Percentiles rank a stretch among this genome's conserved stretches.
phyloP scores from a whole-genome alignment of 805 yeast species.

The Ogataea polymorpha region DNA sequence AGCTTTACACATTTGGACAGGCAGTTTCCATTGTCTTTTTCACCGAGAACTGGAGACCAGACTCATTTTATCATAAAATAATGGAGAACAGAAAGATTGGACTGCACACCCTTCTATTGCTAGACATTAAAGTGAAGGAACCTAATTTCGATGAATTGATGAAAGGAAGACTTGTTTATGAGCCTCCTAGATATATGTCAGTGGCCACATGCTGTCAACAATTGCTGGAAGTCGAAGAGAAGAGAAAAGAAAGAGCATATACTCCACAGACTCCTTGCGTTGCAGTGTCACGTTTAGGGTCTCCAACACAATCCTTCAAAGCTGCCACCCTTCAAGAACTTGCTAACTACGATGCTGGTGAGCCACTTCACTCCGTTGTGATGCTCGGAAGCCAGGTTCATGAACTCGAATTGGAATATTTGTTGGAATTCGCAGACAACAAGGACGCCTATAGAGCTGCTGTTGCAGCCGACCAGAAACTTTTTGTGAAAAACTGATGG shows the following conservation, averaged over 20 bases:
- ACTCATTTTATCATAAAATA: conserved; percentile 85
- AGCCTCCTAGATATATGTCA: conserved; percentile 96
- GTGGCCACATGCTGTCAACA: conserved; percentile 88
- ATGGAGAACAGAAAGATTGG: conserved; percentile 89
- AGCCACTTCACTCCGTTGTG: conserved; percentile 87
- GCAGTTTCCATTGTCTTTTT: conserved; percentile 95
- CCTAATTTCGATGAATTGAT: conserved; percentile 94
- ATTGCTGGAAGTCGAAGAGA: conserved; percentile 81
- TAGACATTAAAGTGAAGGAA: conserved; percentile 95
- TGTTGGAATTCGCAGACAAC: conserved; percentile 72
- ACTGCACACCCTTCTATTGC: conserved; percentile 79
- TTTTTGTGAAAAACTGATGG: conserved; percentile 32
- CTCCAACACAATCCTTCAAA: conserved; percentile 76
- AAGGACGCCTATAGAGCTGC: conserved; percentile 45
- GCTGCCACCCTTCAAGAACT: conserved; percentile 82
- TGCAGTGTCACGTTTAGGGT: conserved; percentile 87
- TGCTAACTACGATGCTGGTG: conserved; percentile 85
- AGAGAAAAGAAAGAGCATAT: conserved; percentile 72
- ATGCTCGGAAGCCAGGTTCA: conserved; percentile 92
- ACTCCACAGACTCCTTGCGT: conserved; percentile 88
- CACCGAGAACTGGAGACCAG: conserved; percentile 95
- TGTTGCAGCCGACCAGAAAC: conserved; percentile 60
- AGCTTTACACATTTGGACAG: conserved; percentile 92
- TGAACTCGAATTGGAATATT: conserved; percentile 84
- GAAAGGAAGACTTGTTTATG: conserved; percentile 85